A percentile compares a stretch with the other conserved stretches of the same genome.
phyloP scores from a whole-genome alignment of 345 rosid genomes.

The Kernera saxatilis region DNA sequence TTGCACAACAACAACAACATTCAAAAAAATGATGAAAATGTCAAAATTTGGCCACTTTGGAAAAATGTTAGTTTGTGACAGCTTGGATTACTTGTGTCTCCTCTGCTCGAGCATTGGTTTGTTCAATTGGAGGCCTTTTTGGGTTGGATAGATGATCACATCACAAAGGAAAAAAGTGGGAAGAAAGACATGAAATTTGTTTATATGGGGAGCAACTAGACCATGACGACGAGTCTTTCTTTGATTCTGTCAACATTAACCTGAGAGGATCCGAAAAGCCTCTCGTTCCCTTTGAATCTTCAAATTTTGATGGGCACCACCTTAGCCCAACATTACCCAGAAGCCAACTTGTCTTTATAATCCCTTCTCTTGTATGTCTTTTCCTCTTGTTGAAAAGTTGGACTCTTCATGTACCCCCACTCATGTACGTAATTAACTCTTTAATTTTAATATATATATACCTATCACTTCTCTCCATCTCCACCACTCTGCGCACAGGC shows the following conservation, averaged over 20 bases:
- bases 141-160: not conserved
- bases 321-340: slow-evolving; percentile 3
- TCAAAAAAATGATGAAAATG: not conserved
- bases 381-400: slow-evolving; percentile 21
- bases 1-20: too few relatives aligned
- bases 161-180: not conserved
- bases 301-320: not conserved
- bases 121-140: not conserved
- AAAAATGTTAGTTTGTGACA: slow-evolving; percentile 11
- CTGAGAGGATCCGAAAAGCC: slow-evolving; percentile 24
- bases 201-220: not conserved
- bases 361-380: slow-evolving; percentile 2
- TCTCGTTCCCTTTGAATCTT: slow-evolving; percentile 6
- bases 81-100: not conserved
- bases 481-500: not conserved
- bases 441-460: too few relatives aligned
- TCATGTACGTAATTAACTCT: not conserved
- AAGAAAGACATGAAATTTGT: not conserved
- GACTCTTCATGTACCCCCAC: slow-evolving; percentile 11
- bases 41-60: not conserved
- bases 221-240: slow-evolving; percentile 4
- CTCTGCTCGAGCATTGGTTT: not conserved
- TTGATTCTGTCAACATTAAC: slow-evolving; percentile 26
- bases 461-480: not conserved
- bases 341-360: slow-evolving; percentile 26